Evolutionary conservation across 1,284 basidiomycete genomes (phyloP).

Genomic region (Tilletiopsis washingtonensis): DNA sequence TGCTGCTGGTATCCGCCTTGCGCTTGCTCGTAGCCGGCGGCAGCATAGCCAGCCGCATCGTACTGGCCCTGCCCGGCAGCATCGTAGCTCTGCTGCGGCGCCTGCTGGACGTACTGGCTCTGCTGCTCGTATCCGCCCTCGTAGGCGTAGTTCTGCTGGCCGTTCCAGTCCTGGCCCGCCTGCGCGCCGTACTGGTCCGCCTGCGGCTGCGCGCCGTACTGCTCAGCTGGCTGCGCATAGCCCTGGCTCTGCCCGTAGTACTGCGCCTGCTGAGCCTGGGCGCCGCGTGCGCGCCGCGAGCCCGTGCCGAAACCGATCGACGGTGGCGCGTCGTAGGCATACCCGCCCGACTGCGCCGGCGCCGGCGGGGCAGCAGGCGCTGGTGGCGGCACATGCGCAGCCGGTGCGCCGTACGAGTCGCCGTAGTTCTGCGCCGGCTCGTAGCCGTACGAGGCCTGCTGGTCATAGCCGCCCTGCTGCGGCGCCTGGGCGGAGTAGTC

Average conservation of each 20-base stretch:
- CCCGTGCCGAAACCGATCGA: too few relatives aligned
- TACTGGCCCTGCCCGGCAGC: background rate
- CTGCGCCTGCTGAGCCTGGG: too few relatives aligned
- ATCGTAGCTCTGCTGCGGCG: background rate
- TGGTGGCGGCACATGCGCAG: too few relatives aligned
- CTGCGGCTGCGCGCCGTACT: background rate
- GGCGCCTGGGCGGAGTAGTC: conserved; percentile 4
- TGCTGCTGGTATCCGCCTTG: conserved; percentile 2
- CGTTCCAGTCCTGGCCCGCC: background rate
- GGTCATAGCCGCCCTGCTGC: conserved; percentile 2
- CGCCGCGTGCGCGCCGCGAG: too few relatives aligned
- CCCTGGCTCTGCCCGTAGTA: too few relatives aligned
- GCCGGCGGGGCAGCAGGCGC: too few relatives aligned
- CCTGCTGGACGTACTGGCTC: background rate
- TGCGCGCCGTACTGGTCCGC: background rate
- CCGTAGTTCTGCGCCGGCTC: too few relatives aligned
- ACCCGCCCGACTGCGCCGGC: too few relatives aligned
- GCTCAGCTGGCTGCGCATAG: too few relatives aligned
- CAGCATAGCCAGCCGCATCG: background rate
- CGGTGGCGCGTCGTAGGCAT: too few relatives aligned
- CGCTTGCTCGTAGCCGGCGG: background rate
- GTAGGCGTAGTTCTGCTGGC: background rate
- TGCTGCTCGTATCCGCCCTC: conserved; percentile 3
- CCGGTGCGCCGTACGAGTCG: too few relatives aligned
- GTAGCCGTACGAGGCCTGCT: conserved; percentile 3